Evolutionary conservation across 192 early-diverging fungal species (phyloP).

Genomic region (Geranomyces michiganensis): DNA sequence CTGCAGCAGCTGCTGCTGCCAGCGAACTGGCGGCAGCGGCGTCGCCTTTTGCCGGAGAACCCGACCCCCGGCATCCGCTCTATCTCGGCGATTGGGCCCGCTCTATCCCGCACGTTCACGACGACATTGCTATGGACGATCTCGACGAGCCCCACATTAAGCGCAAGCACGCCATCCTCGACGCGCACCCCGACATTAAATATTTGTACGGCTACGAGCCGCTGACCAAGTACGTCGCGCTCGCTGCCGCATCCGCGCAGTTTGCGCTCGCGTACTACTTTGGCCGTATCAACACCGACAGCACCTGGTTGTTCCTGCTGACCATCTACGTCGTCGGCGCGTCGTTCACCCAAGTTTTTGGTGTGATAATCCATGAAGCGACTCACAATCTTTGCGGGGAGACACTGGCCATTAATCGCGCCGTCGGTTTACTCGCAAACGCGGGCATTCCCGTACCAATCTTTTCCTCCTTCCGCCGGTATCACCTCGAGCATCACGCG

Average conservation of each 20-base stretch:
- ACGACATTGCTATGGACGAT: conserved; percentile 79
- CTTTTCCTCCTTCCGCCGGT: conserved; percentile 47
- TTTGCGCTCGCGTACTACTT: conserved; percentile 73
- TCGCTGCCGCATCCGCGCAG: conserved; percentile 70
- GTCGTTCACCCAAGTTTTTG: conserved; percentile 77
- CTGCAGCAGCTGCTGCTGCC: too few relatives aligned
- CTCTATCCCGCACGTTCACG: conserved; percentile 73
- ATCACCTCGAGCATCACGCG: conserved; percentile 96
- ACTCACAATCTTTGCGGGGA: conserved; percentile 82
- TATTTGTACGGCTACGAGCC: conserved; percentile 83
- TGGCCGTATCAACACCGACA: conserved; percentile 64
- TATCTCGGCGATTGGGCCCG: conserved; percentile 85
- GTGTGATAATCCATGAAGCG: conserved; percentile 91
- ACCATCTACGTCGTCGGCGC: conserved; percentile 81
- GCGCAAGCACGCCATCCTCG: conserved; percentile 85
- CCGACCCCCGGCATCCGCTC: conserved; percentile 62
- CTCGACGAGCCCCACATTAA: conserved; percentile 94
- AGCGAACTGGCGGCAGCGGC: conserved; percentile 64
- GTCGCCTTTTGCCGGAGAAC: too few relatives aligned
- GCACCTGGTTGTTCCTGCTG: conserved; percentile 66
- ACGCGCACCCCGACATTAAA: conserved; percentile 85
- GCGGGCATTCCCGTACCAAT: conserved; percentile 71
- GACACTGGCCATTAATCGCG: conserved; percentile 75
- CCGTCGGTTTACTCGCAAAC: conserved; percentile 83
- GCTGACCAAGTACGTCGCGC: conserved; percentile 73